Percentiles rank a stretch among this genome's conserved stretches.
phyloP scores from a whole-genome alignment of 2,329 filamentous ascomycete species.

The Microdochium nivale region DNA sequence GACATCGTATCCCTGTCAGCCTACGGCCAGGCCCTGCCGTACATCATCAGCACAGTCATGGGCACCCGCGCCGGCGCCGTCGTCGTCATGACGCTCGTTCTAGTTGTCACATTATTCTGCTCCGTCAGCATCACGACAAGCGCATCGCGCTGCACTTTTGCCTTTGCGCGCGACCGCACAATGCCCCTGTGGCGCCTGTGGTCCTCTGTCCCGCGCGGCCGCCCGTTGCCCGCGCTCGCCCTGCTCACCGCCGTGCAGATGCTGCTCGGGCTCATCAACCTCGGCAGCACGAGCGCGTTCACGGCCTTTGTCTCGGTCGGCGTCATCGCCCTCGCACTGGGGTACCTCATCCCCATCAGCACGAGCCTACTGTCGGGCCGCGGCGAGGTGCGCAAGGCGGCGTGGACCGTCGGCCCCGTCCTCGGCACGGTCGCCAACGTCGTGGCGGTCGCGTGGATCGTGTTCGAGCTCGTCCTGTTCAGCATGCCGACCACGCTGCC shows the following conservation, averaged over 20 bases:
- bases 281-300: slow-evolving; percentile 48
- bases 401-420: slow-evolving; percentile 33
- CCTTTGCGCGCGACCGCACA: slow-evolving; percentile 51
- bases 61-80: slow-evolving; percentile 42
- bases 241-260: slow-evolving; percentile 45
- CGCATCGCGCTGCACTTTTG: slow-evolving; percentile 57
- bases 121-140: slow-evolving; percentile 60
- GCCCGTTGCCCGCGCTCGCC: slow-evolving; percentile 46
- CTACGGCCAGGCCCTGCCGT: slow-evolving; percentile 44
- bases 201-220: slow-evolving; percentile 39
- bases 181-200: slow-evolving; percentile 42
- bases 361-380: slow-evolving; percentile 38
- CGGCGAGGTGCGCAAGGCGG: slow-evolving; percentile 35
- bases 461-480: slow-evolving; percentile 44
- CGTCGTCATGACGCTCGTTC: slow-evolving; percentile 40
- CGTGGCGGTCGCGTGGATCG: slow-evolving; percentile 39
- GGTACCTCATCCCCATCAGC: slow-evolving; percentile 46
- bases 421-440: slow-evolving; percentile 36
- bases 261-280: slow-evolving; percentile 46
- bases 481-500: slow-evolving; percentile 25
- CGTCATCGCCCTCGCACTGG: slow-evolving; percentile 45
- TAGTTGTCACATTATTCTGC: slow-evolving; percentile 49
- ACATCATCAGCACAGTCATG: slow-evolving; percentile 41
- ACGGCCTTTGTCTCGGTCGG: slow-evolving; percentile 46
- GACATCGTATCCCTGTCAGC: slow-evolving; percentile 35